Conservation (phyloP, 768 basidiomycete genomes). For the Agrocybe pediades region DNA sequence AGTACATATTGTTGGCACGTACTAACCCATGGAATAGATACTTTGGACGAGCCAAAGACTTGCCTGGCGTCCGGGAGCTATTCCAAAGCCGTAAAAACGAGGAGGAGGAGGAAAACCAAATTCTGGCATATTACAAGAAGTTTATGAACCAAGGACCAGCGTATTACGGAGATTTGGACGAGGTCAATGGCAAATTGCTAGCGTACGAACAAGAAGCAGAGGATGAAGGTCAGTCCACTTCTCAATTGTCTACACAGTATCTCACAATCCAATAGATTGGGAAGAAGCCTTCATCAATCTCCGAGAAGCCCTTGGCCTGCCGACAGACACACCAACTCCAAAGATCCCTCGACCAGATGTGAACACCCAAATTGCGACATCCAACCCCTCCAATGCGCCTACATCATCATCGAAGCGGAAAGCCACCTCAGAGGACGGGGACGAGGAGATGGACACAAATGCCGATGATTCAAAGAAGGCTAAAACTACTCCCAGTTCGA, state of each 20-base stretch:
- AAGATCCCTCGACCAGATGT: slow-evolving; percentile 44
- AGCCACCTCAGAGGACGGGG: slow-evolving; percentile 46
- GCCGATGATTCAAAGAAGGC: slow-evolving; percentile 38
- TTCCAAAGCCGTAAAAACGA: slow-evolving; percentile 86
- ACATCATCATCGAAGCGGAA: slow-evolving; percentile 53
- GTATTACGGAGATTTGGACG: slow-evolving; percentile 93
- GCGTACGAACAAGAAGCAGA: slow-evolving; percentile 74
- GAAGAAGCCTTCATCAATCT: slow-evolving; percentile 59
- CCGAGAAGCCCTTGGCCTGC: slow-evolving; percentile 52
- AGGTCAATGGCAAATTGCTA: slow-evolving; percentile 66
- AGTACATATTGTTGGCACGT: neutral
- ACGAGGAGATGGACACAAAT: slow-evolving; percentile 36
- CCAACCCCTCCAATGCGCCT: slow-evolving; percentile 21
- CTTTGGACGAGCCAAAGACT: slow-evolving; percentile 94
- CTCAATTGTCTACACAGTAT: neutral
- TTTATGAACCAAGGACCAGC: slow-evolving; percentile 85
- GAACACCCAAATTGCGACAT: slow-evolving; percentile 15
- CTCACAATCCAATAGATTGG: slow-evolving; percentile 51
- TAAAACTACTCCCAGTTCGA: slow-evolving; percentile 22
- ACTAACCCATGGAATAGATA: slow-evolving; percentile 55
- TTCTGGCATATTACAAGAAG: slow-evolving; percentile 78
- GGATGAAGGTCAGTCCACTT: slow-evolving; percentile 58
- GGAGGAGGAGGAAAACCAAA: slow-evolving; percentile 86
- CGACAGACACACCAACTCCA: slow-evolving; percentile 52
- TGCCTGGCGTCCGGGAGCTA: slow-evolving; percentile 95